These are phyloP conservation scores for Candida frijolesensis DNA, from an alignment of 1,139 yeast species.

Conservation along the genomic window DNA sequence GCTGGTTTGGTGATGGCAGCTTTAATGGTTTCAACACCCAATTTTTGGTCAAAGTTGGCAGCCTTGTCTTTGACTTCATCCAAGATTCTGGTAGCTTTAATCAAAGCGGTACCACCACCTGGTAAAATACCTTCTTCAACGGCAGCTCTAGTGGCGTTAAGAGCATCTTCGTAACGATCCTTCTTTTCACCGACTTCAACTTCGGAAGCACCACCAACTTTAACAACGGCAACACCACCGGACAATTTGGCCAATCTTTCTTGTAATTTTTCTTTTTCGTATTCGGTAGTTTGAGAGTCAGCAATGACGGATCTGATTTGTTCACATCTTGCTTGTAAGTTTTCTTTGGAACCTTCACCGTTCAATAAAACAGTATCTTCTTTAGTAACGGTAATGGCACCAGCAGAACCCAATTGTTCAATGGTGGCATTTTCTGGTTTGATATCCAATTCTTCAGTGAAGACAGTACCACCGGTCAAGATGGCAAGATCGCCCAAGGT, in stretches of 20 bases:
- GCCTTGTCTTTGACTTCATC: conserved; percentile 68
- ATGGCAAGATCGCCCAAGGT: conserved; percentile 96
- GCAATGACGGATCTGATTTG: conserved; percentile 87
- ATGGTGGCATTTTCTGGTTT: conserved; percentile 96
- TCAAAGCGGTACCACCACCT: conserved; percentile 99
- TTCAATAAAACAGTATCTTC: conserved; percentile 95
- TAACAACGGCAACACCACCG: conserved; percentile 98
- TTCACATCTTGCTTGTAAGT: conserved; percentile 89
- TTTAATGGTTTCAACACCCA: conserved; percentile 95
- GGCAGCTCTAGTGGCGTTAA: conserved; percentile 99
- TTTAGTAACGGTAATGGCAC: conserved; percentile 91
- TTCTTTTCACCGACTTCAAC: conserved; percentile 99
- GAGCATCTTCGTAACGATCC: conserved; percentile 98
- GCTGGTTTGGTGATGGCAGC: conserved; percentile 98
- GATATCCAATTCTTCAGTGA: conserved; percentile 96
- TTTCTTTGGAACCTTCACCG: conserved; percentile 93
- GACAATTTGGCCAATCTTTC: conserved; percentile 98
- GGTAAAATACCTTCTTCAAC: conserved; percentile 99
- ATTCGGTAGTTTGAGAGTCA: conserved; percentile 79
- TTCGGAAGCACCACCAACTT: conserved; percentile 98
- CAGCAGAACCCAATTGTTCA: conserved; percentile 91
- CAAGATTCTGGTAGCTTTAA: conserved; percentile 87
- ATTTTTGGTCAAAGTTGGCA: conserved; percentile 94
- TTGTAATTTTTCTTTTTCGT: conserved; percentile 96
- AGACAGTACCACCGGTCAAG: conserved; percentile 96